These are phyloP conservation scores for Akanthomyces muscarius DNA, from an alignment of 2,329 filamentous ascomycete species.

Conservation along the genomic window DNA sequence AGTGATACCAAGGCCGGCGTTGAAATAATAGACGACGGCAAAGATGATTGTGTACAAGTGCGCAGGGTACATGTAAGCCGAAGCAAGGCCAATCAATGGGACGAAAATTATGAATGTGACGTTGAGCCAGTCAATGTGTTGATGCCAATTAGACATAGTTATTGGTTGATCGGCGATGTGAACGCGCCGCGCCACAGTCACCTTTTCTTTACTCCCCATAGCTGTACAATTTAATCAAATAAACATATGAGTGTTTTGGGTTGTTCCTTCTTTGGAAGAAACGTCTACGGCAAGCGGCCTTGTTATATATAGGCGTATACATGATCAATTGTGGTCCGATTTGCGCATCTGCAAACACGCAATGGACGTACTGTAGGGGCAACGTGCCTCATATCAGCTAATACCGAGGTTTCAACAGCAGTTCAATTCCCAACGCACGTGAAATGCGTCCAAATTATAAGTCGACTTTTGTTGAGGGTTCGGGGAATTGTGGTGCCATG, in stretches of 20 bases:
- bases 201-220: neutral
- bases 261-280: no score
- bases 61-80: constrained; percentile 67
- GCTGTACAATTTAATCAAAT: neutral
- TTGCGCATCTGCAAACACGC: neutral
- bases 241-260: no score
- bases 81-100: constrained; percentile 67
- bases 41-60: constrained; percentile 62
- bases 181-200: neutral
- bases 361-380: neutral
- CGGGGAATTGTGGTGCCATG: neutral
- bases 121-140: constrained; percentile 93
- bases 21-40: constrained; percentile 71
- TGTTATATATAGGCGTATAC: neutral
- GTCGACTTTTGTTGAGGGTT: constrained; percentile 1
- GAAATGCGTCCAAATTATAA: neutral
- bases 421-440: constrained; percentile 1
- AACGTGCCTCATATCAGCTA: neutral
- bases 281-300: neutral
- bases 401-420: neutral
- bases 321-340: neutral
- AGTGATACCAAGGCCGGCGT: constrained; percentile 69
- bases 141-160: constrained; percentile 79
- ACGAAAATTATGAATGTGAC: constrained; percentile 74
- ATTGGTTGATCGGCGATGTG: constrained; percentile 82